phyloP scores from a whole-genome alignment of 306 rosid species.

The Prinsepia uniflora region DNA sequence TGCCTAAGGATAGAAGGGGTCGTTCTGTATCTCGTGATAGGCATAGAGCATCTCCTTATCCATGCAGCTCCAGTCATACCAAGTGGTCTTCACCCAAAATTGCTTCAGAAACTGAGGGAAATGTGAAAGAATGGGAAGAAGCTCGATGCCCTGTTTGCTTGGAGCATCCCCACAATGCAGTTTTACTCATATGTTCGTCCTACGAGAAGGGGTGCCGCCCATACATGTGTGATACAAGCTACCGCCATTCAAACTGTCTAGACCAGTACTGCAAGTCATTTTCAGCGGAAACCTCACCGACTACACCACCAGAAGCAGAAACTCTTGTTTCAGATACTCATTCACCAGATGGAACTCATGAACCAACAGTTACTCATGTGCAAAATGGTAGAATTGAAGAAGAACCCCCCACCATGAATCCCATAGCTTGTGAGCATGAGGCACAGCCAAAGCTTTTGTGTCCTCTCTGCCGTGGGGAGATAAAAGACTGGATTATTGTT shows the following conservation, averaged over 20 bases:
- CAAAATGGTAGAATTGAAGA: slow-evolving; percentile 49
- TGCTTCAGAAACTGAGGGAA: slow-evolving; percentile 53
- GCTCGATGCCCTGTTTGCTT: slow-evolving; percentile 95
- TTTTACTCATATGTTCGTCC: slow-evolving; percentile 88
- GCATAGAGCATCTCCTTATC: slow-evolving; percentile 69
- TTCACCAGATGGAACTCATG: slow-evolving; percentile 23
- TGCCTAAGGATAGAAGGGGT: slow-evolving; percentile 96
- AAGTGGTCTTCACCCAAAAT: slow-evolving; percentile 37
- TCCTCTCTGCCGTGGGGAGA: slow-evolving; percentile 88
- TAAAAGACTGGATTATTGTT: slow-evolving; percentile 77
- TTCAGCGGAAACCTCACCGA: slow-evolving; percentile 44
- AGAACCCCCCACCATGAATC: slow-evolving; percentile 42
- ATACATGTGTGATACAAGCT: slow-evolving; percentile 96
- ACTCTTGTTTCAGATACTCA: slow-evolving; percentile 28
- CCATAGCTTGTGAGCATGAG: slow-evolving; percentile 60
- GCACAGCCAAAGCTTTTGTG: slow-evolving; percentile 60
- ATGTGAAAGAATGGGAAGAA: slow-evolving; percentile 87
- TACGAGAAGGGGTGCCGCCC: slow-evolving; percentile 94
- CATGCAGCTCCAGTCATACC: slow-evolving; percentile 65
- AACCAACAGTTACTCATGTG: slow-evolving; percentile 26
- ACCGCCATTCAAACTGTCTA: slow-evolving; percentile 96
- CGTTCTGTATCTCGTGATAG: slow-evolving; percentile 74
- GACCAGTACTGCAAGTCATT: slow-evolving; percentile 91
- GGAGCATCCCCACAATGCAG: slow-evolving; percentile 99
- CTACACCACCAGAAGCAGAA: slow-evolving; percentile 40